phyloP scores from a whole-genome alignment of 805 yeast species.

The Tetrapisispora namnaoensis region DNA sequence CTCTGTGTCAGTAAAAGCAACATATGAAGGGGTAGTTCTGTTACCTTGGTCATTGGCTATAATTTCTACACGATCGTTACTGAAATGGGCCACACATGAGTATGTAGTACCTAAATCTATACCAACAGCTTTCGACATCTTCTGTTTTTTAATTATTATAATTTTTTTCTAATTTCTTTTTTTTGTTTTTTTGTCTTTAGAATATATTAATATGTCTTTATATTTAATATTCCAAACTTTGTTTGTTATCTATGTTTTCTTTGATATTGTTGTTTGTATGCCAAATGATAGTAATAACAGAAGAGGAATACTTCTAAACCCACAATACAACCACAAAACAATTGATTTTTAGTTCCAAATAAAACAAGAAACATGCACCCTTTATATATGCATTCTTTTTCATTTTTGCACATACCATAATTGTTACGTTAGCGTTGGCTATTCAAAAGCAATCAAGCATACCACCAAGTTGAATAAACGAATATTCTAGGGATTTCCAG shows the following conservation, averaged over 20 bases:
- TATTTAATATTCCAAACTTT: neutral
- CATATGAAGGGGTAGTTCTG: slow-evolving; percentile 95
- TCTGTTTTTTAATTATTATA: neutral
- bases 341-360: neutral
- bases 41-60: slow-evolving; percentile 98
- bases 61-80: slow-evolving; percentile 87
- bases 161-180: neutral
- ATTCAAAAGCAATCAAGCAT: neutral
- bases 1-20: slow-evolving; percentile 88
- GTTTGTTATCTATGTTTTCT: neutral
- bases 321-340: too few species aligned
- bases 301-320: too few species aligned
- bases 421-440: neutral
- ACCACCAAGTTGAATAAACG: too few species aligned
- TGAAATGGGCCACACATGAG: slow-evolving; percentile 93
- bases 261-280: too few species aligned
- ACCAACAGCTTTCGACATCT: slow-evolving; percentile 50
- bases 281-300: too few species aligned
- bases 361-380: neutral
- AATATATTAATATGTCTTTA: neutral
- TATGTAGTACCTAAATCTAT: slow-evolving; percentile 84
- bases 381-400: neutral
- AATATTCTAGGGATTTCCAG: too few species aligned
- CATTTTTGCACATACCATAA: too few species aligned
- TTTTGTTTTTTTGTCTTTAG: neutral